phyloP scores from a whole-genome alignment of 768 basidiomycete species.

The Boletus reticuloceps region DNA sequence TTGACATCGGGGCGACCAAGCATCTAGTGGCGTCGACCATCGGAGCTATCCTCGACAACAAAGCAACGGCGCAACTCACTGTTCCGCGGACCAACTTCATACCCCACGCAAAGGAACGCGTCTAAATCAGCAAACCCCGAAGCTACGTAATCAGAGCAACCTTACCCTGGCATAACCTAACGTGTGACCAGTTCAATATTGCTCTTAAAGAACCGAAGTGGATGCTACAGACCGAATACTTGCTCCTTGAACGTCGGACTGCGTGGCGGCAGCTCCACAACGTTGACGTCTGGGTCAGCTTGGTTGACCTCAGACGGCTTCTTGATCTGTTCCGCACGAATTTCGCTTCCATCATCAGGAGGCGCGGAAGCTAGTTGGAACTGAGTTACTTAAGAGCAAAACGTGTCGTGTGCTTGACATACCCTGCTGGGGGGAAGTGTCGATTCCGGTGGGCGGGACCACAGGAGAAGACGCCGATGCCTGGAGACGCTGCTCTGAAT shows the following conservation, averaged over 20 bases:
- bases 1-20: constrained; percentile 41
- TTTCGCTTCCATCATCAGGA: constrained; percentile 35
- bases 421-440: constrained; percentile 41
- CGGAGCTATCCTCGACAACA: constrained; percentile 1
- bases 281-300: constrained; percentile 25
- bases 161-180: constrained; percentile 32
- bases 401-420: neutral
- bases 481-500: constrained; percentile 1
- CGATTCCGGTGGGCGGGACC: constrained; percentile 25
- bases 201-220: neutral
- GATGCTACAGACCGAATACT: constrained; percentile 43
- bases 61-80: constrained; percentile 14
- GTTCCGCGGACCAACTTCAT: constrained; percentile 30
- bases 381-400: neutral
- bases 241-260: constrained; percentile 56
- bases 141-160: neutral
- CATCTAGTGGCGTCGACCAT: constrained; percentile 11
- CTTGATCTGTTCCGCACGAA: constrained; percentile 29
- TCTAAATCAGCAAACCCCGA: constrained; percentile 1
- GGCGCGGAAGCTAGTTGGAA: constrained; percentile 30
- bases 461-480: constrained; percentile 22
- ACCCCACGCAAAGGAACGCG: neutral
- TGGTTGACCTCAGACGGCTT: constrained; percentile 24
- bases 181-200: neutral
- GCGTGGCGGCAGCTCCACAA: constrained; percentile 23